A percentile compares a stretch with the other conserved stretches of the same genome.
phyloP scores from a whole-genome alignment of 495 filamentous ascomycete genomes.

The Hypoxylon lenormandii region DNA sequence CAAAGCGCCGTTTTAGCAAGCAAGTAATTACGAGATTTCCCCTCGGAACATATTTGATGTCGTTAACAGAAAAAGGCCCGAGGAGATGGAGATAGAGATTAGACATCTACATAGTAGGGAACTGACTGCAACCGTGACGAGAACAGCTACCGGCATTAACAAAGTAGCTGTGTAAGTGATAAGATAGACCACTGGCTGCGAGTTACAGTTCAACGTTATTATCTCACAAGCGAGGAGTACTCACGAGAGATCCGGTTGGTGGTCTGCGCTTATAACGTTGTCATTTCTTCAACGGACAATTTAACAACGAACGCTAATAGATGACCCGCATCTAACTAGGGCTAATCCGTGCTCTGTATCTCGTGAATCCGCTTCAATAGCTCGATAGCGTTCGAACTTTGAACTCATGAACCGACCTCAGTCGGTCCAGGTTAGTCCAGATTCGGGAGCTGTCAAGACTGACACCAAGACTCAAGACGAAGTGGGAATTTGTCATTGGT shows the following conservation, averaged over 20 bases:
- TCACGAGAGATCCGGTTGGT: too few relatives aligned
- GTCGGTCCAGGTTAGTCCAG: constrained; percentile 18
- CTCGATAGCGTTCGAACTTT: constrained; percentile 6
- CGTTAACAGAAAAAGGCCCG: constrained; percentile 35
- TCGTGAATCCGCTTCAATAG: background rate
- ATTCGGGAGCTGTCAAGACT: constrained; percentile 1
- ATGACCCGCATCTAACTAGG: background rate
- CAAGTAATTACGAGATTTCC: constrained; percentile 15
- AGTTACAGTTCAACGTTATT: background rate
- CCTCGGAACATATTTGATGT: constrained; percentile 12
- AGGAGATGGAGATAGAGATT: background rate
- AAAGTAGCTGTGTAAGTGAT: background rate
- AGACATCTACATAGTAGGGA: constrained; percentile 6
- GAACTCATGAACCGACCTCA: constrained; percentile 22
- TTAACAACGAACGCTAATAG: constrained; percentile 12
- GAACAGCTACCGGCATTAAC: constrained; percentile 24
- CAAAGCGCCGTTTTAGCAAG: constrained; percentile 1
- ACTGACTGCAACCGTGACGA: constrained; percentile 30
- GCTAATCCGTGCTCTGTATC: background rate
- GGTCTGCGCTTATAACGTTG: background rate
- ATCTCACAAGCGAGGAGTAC: too few relatives aligned
- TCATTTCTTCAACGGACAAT: constrained; percentile 24
- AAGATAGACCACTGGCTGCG: background rate
- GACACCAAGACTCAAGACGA: constrained; percentile 17
- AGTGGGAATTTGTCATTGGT: constrained; percentile 12